phyloP scores from a whole-genome alignment of 768 basidiomycete species.

The Hypholoma fasciculare region DNA sequence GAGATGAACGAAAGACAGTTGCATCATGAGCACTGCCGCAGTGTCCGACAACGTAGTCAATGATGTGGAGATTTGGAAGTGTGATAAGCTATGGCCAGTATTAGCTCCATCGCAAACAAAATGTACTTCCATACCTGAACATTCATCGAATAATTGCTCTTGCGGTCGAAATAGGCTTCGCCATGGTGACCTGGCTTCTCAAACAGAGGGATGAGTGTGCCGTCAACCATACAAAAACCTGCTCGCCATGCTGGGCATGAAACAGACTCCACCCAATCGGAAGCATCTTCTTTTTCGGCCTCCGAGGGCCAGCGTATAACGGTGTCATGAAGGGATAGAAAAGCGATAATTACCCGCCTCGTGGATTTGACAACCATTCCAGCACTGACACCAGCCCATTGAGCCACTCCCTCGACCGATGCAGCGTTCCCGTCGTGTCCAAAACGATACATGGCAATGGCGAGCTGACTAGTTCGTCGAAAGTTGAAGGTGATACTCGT shows the following conservation, averaged over 20 bases:
- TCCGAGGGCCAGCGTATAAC: constrained; percentile 13
- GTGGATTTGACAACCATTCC: constrained; percentile 23
- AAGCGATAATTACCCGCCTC: constrained; percentile 17
- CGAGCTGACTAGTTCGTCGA: constrained; percentile 24
- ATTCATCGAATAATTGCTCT: constrained; percentile 27
- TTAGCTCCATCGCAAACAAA: not conserved
- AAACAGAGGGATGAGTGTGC: constrained; percentile 25
- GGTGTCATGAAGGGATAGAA: constrained; percentile 17
- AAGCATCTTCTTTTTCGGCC: constrained; percentile 21
- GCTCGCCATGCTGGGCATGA: constrained; percentile 22
- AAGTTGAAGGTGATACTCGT: constrained; percentile 21
- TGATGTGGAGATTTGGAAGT: constrained; percentile 24
- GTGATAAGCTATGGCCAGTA: constrained; percentile 18
- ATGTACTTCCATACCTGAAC: constrained; percentile 22
- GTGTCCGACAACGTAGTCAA: constrained; percentile 27
- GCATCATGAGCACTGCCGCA: constrained; percentile 29
- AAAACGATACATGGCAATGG: constrained; percentile 18
- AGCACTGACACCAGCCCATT: constrained; percentile 21
- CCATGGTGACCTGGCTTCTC: constrained; percentile 30
- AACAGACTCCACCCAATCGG: constrained; percentile 15
- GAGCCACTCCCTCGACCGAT: constrained; percentile 18
- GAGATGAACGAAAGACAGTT: constrained; percentile 11
- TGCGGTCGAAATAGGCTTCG: constrained; percentile 33
- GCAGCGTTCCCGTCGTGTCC: constrained; percentile 29
- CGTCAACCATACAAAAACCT: constrained; percentile 31